phyloP scores from a whole-genome alignment of 495 filamentous ascomycete species.

The Lindgomyces ingoldianus region DNA sequence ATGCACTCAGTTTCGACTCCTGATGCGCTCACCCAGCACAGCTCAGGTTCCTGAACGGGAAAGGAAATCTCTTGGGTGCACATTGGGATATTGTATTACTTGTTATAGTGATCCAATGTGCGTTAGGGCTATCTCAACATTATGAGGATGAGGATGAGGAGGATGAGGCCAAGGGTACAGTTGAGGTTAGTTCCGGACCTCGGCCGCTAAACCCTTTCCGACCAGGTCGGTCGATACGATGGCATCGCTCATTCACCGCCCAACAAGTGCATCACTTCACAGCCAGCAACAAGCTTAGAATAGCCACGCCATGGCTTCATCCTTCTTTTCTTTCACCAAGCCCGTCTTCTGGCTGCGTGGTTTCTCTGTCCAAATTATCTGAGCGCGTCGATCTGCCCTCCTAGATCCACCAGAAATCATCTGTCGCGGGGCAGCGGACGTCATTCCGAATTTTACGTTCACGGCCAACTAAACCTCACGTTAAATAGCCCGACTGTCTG shows the following conservation, averaged over 20 bases:
- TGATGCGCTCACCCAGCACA: too few relatives aligned
- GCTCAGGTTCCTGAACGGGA: too few relatives aligned
- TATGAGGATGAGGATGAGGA: too few relatives aligned
- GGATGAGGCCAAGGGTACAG: too few relatives aligned
- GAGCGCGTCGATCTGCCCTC: neutral
- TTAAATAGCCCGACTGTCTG: neutral
- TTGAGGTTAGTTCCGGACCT: neutral
- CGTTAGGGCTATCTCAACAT: too few relatives aligned
- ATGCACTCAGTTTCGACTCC: too few relatives aligned
- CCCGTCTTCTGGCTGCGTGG: neutral
- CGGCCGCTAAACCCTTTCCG: conserved; percentile 1
- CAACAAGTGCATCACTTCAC: neutral
- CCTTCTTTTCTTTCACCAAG: neutral
- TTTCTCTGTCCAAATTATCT: neutral
- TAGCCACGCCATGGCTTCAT: neutral
- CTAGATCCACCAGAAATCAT: neutral
- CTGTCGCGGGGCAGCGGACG: neutral
- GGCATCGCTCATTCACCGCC: neutral
- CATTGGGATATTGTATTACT: too few relatives aligned
- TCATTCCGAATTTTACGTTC: neutral
- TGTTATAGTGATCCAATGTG: too few relatives aligned
- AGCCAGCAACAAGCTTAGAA: too few relatives aligned
- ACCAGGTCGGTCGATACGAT: neutral
- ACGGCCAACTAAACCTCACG: neutral
- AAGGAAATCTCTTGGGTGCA: too few relatives aligned